Base-by-base conservation (phyloP, 352 stramenopile species). In the Pythium vanterpoolii region DNA sequence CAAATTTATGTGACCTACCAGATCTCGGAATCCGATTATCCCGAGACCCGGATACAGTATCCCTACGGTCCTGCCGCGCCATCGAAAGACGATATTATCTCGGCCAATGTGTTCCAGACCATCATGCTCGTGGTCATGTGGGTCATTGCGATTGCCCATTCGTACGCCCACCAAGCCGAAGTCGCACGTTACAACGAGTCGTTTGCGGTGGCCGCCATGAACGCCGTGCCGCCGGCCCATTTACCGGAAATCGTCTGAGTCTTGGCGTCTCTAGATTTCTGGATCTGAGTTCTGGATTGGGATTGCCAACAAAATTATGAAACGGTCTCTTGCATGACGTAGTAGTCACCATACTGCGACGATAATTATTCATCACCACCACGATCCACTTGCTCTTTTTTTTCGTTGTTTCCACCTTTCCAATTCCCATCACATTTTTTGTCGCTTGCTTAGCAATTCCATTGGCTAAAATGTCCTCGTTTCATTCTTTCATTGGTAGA, bases 91-190 rank as follows among this genome's bases (percentile, higher is more conserved):
- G 85, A 95, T 44, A 86, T 95, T 30, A 82, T 95, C 34, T 92
- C 83, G 48, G 82, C 83, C 26, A 93, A 92, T 64, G 71, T 95
- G 16, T 90, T 95, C 59, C 83, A 95, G 63, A 79, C 80, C 42
- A 75, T 95, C 55, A 86, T 95, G 72, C 77, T 95, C 24, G 68
- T 87, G 26, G 68, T 89, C 28, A 93, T 95, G 83, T 95, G 83
- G 81, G 45, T 92, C 55, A 74, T 92, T 38, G 80, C 83, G 24
- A 87, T 95, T 43, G 77, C 77, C 26, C 85, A 95, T 52, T 89
- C 82, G 50, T 89, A 89, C 56, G 66, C 72, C 61, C 85, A 95
- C 49, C 74, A 88, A 60, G 70, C 70, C 0, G 85, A 95, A 42
- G 79, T 95, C 53, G 71, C 74, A 21, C 76, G 77, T 30, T 92